Conservation (phyloP, 2,329 filamentous ascomycete genomes). For the Metarhizium humberi region DNA sequence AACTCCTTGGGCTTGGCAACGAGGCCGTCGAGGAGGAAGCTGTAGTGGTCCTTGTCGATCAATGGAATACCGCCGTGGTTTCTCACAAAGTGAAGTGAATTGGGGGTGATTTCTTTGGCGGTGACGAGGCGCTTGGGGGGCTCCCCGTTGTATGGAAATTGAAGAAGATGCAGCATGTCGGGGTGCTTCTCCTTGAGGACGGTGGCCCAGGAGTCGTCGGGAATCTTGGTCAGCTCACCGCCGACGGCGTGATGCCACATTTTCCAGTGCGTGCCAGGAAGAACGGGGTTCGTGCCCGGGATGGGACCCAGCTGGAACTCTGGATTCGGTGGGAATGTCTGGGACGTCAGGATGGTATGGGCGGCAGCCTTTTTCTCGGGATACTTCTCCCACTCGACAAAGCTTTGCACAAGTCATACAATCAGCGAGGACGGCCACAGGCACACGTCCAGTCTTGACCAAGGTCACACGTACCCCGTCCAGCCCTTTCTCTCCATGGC, state of each 20-base stretch:
- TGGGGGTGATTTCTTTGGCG: conserved; percentile 49
- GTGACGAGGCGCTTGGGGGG: conserved; percentile 47
- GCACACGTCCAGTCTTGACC: background rate
- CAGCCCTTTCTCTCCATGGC: conserved; percentile 21
- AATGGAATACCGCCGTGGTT: conserved; percentile 65
- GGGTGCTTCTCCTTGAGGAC: conserved; percentile 48
- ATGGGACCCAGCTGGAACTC: conserved; percentile 49
- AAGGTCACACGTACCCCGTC: conserved; percentile 18
- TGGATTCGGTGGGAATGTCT: conserved; percentile 26
- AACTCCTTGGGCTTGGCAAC: conserved; percentile 49
- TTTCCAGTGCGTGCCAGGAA: conserved; percentile 48
- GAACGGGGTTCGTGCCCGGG: conserved; percentile 47
- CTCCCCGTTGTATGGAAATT: conserved; percentile 58
- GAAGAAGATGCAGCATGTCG: conserved; percentile 52
- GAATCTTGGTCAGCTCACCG: conserved; percentile 30
- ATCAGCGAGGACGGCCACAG: background rate
- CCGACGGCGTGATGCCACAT: conserved; percentile 43
- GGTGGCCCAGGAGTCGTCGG: conserved; percentile 48
- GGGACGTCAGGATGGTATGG: conserved; percentile 33
- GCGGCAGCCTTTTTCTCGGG: conserved; percentile 57
- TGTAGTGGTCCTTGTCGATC: conserved; percentile 47
- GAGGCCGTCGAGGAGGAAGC: conserved; percentile 47
- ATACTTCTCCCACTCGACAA: conserved; percentile 62
- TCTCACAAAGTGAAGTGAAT: conserved; percentile 20
- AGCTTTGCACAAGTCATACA: conserved; percentile 23